Evolutionary conservation across 192 early-diverging fungal genomes (phyloP).

Genomic region (Entomortierella beljakovae): DNA sequence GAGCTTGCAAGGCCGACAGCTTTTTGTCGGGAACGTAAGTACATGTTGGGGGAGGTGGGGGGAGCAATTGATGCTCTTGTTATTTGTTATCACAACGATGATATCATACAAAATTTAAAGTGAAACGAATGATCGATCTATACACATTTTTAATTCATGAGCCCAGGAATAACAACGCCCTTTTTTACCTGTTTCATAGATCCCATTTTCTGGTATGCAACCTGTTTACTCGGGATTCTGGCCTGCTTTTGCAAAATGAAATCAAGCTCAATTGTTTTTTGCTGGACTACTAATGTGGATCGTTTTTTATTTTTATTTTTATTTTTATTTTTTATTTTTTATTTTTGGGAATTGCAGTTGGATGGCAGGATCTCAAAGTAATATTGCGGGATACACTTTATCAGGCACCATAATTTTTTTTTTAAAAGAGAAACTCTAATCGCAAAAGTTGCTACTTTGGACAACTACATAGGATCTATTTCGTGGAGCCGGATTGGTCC

Average conservation of each 20-base stretch:
- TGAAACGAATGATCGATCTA: no score
- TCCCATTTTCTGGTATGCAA: slow-evolving; percentile 35
- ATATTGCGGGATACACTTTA: not conserved
- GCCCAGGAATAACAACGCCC: no score
- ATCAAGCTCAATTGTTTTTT: no score
- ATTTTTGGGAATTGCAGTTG: not conserved
- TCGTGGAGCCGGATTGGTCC: slow-evolving; percentile 65
- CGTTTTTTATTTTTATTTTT: not conserved
- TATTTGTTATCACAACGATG: not conserved
- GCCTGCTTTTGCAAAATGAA: not conserved
- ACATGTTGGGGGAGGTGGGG: not conserved
- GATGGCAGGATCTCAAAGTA: slow-evolving; percentile 46
- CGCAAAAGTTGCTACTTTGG: not conserved
- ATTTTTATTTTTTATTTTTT: not conserved
- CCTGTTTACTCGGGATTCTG: not conserved
- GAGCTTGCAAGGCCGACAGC: slow-evolving; percentile 41
- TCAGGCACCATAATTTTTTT: not conserved
- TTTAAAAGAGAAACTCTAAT: not conserved
- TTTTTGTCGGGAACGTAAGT: slow-evolving; percentile 45
- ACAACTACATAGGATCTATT: slow-evolving; percentile 57
- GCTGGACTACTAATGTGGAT: no score
- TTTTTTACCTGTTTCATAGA: slow-evolving; percentile 8
- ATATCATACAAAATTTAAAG: no score
- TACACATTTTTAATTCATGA: no score
- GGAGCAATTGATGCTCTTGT: not conserved